phyloP scores from a whole-genome alignment of 768 basidiomycete species.

The Rhizopogon rudus region DNA sequence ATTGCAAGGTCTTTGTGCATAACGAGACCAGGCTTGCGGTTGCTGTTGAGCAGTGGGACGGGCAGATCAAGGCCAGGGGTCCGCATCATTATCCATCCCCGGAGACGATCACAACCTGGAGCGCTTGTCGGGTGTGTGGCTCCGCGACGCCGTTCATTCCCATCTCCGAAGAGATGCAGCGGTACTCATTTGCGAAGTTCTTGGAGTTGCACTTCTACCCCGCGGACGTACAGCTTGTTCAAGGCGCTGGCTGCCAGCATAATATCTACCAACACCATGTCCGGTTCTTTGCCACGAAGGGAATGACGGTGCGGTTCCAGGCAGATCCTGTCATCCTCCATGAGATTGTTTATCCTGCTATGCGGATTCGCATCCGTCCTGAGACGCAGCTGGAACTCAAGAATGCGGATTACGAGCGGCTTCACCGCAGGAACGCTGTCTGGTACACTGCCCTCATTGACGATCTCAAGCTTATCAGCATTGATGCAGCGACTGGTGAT shows the following conservation, averaged over 20 bases:
- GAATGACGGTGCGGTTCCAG: slow-evolving; percentile 86
- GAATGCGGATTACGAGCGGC: slow-evolving; percentile 81
- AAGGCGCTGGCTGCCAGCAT: slow-evolving; percentile 87
- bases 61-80: slow-evolving; percentile 52
- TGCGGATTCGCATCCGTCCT: slow-evolving; percentile 78
- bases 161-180: slow-evolving; percentile 86
- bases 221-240: slow-evolving; percentile 76
- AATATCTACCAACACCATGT: slow-evolving; percentile 93
- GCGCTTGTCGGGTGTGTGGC: slow-evolving; percentile 73
- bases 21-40: slow-evolving; percentile 79
- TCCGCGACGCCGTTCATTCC: slow-evolving; percentile 84
- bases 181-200: slow-evolving; percentile 94
- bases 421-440: slow-evolving; percentile 62
- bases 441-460: slow-evolving; percentile 78
- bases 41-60: slow-evolving; percentile 86
- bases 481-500: slow-evolving; percentile 77
- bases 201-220: slow-evolving; percentile 96
- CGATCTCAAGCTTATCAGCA: slow-evolving; percentile 70
- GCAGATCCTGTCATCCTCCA: slow-evolving; percentile 77
- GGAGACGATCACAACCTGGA: slow-evolving; percentile 88
- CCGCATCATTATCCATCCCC: slow-evolving; percentile 52
- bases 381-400: slow-evolving; percentile 87
- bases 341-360: slow-evolving; percentile 87
- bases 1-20: slow-evolving; percentile 90
- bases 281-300: slow-evolving; percentile 81